A percentile compares a stretch with the other conserved stretches of the same genome.
Evolutionary conservation across 2,329 filamentous ascomycete genomes (phyloP).

Genomic region (Trichophaea hybrida): DNA sequence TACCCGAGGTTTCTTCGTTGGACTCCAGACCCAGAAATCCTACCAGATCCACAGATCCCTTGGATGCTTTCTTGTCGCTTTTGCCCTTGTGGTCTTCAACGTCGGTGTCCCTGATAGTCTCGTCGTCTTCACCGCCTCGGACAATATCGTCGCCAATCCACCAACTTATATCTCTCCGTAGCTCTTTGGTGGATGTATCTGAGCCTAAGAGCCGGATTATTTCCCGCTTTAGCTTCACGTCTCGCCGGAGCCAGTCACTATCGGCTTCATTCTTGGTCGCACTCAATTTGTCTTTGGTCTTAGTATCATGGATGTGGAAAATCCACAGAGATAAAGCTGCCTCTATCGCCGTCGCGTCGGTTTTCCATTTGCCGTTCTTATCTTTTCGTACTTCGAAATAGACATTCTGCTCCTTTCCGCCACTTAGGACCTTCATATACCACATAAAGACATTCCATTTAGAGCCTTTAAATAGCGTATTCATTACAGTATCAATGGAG

Average conservation of each 20-base stretch:
- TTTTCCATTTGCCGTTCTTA: constrained; percentile 20
- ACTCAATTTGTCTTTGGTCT: neutral
- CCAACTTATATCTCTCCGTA: neutral
- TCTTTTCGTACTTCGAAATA: neutral
- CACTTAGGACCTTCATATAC: neutral
- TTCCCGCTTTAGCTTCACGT: neutral
- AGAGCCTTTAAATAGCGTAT: constrained; percentile 2
- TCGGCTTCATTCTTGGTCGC: neutral
- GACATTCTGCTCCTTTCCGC: neutral
- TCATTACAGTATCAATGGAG: neutral
- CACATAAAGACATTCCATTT: neutral
- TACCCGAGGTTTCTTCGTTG: neutral
- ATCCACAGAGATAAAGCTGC: constrained; percentile 29
- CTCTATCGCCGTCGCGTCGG: constrained; percentile 24
- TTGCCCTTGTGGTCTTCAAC: neutral
- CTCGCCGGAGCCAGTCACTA: constrained; percentile 1
- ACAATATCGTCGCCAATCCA: neutral
- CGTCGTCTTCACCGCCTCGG: no score
- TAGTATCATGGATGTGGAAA: constrained; percentile 16
- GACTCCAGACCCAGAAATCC: neutral
- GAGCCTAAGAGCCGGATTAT: neutral
- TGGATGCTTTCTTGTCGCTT: neutral
- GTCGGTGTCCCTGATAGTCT: no score
- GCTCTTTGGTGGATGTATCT: neutral
- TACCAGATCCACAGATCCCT: neutral